Base-by-base conservation (phyloP, 768 basidiomycete species). In the Suillus fuscotomentosus region DNA sequence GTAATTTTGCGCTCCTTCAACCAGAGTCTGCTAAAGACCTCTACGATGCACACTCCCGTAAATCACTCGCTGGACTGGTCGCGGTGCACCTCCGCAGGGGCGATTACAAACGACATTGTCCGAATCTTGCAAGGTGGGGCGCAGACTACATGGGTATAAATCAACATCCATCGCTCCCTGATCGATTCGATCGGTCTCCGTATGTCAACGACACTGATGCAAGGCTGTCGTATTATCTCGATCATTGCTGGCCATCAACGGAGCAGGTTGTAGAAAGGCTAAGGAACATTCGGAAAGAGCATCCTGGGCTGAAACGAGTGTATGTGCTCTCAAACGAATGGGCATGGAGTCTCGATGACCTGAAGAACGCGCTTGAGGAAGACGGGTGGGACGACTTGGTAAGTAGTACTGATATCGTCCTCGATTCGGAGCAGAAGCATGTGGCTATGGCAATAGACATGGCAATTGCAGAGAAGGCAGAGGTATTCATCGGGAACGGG, bases 401-500 rank as follows among this genome's bases (percentile, higher is more conserved):
- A 61, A 82, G 78, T 11, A 83, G 79, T 15, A 64, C 74, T 8
- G 81, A 82, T 41, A 55, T 79, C n/a, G 66, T 65, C 50, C 71
- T 88, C 31, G 83, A 81, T 63, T 65, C 74, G 42, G 81, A 80
- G 56, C 85, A 88, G 69, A 72, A 68, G 15, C 72, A 83, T 15
- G 83, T 87, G 3, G 77, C 75, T 31, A 82, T 81, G 70, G 85
- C 84, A 1, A 80, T 87, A 43, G 86, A 88, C 70, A 88, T 88
- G 86, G 83, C 81, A 13, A 79, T 88, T 31, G 87, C 83, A 1
- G 80, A 84, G 69, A 75, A 77, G 56, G 85, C 85, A 1, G 83
- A 87, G 68, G 83, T 86, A 48, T 88, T 87, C 69, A 74, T 88
- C 8, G 87, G 86, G 0, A 88, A 87, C 67, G 86, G 86, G 63